Base-by-base conservation (phyloP, 192 early-diverging fungal species). In the Glomus cerebriforme region DNA sequence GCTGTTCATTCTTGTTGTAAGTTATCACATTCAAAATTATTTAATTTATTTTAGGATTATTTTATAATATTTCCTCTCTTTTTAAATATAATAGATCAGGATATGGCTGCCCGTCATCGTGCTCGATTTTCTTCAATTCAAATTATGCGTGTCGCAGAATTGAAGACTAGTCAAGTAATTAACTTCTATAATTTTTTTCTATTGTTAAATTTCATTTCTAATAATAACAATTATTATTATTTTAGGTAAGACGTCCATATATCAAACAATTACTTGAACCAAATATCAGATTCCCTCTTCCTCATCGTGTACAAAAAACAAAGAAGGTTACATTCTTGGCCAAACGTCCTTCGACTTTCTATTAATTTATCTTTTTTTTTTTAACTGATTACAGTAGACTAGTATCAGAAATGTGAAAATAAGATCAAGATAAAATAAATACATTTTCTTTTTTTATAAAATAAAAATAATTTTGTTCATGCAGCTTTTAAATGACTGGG, bases 81-180 rank as follows among this genome's bases (percentile, higher is more conserved):
- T 75, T 75, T 35, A 60, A 22, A 60, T 35, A 60, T n/a, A 59
- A 26, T 65, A 78, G 77, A 78, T 59, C 77, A 78, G 69, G 96
- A 99, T 88, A 97, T 99, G 98, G 96, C 98, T 82, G 93, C 98
- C 72, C 96, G 95, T 83, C 98, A 98, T 89, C 95, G 97, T 89
- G 96, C 97, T 75, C 95, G 98, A 78, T 99, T 97, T 90, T 85
- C 87, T 88, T 97, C 96, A 59, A 92, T 99, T 88, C 98, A 99
- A 90, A 96, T 99, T 92, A 96, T 99, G 89, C 96, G 96, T 80
- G 96, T 99, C 80, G 95, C 93, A 59, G 92, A 93, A 82, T 93
- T 99, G 58, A 93, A 92, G 88, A 87, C 91, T 79, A 85, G 89
- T 29, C 95, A 97, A 83, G 95, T 97, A 79, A 78, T 45, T 59